Evolutionary conservation across 2,329 filamentous ascomycete species (phyloP).

Genomic region (Aspergillus arachidicola): DNA sequence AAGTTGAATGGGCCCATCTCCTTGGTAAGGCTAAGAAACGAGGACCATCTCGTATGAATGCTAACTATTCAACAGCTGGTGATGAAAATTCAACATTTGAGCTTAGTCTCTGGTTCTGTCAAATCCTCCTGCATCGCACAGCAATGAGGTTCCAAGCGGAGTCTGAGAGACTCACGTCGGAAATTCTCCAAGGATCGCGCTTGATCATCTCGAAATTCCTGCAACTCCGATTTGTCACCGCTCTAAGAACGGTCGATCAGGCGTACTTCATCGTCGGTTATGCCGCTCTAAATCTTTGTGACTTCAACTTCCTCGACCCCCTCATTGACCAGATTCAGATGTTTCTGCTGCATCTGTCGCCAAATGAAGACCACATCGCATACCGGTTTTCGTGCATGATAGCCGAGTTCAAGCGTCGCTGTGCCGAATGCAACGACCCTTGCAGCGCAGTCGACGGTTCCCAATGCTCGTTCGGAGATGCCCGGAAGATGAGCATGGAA

Average conservation of each 20-base stretch:
- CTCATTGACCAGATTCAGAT: conserved; percentile 37
- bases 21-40: conserved; percentile 24
- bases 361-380: conserved; percentile 36
- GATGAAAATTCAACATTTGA: conserved; percentile 35
- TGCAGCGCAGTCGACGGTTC: conserved; percentile 18
- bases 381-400: conserved; percentile 37
- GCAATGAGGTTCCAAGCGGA: conserved; percentile 30
- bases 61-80: conserved; percentile 23
- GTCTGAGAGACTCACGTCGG: conserved; percentile 28
- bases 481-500: conserved; percentile 26
- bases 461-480: conserved; percentile 19
- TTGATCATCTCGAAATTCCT: conserved; percentile 34
- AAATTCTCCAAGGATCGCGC: conserved; percentile 33
- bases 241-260: conserved; percentile 34
- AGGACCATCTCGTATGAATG: not conserved
- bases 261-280: conserved; percentile 38
- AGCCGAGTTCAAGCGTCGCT: conserved; percentile 34
- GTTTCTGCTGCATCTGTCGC: conserved; percentile 36
- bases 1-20: conserved; percentile 37
- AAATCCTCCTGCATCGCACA: conserved; percentile 38
- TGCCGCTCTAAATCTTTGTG: conserved; percentile 38
- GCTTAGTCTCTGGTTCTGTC: conserved; percentile 39
- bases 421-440: conserved; percentile 25
- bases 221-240: conserved; percentile 30
- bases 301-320: conserved; percentile 35